Percentiles rank a stretch among this genome's conserved stretches.
Conservation (phyloP, 2,329 filamentous ascomycete genomes). For the Colletotrichum simmondsii region DNA sequence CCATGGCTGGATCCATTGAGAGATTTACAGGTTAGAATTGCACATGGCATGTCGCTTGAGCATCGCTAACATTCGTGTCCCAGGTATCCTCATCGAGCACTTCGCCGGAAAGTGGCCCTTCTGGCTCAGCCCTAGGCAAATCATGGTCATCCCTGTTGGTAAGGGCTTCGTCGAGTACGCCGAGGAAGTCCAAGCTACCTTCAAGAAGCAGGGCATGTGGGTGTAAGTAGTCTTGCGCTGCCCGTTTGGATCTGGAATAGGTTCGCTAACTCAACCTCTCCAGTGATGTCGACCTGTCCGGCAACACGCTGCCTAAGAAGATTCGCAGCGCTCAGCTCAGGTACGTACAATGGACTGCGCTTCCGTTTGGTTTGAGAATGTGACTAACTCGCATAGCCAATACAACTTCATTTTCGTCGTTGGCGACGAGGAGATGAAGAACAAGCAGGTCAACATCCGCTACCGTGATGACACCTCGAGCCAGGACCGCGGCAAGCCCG, state of each 20-base stretch:
- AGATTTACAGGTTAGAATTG: constrained; percentile 48
- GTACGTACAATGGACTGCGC: constrained; percentile 63
- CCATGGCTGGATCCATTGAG: constrained; percentile 77
- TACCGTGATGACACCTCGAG: constrained; percentile 72
- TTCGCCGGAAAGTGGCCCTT: constrained; percentile 91
- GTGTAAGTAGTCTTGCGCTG: constrained; percentile 58
- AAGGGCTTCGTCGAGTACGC: constrained; percentile 79
- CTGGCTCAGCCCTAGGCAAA: constrained; percentile 87
- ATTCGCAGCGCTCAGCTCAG: constrained; percentile 83
- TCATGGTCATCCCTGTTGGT: constrained; percentile 71
- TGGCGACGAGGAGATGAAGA: constrained; percentile 70
- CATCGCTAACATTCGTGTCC: constrained; percentile 53
- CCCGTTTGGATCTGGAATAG: not conserved
- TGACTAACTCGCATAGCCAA: constrained; percentile 34
- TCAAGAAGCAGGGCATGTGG: constrained; percentile 76
- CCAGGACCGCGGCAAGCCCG: constrained; percentile 69
- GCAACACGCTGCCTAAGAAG: constrained; percentile 91
- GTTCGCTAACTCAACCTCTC: not conserved
- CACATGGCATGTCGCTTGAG: too few species aligned
- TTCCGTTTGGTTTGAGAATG: not conserved
- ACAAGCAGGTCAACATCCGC: constrained; percentile 70
- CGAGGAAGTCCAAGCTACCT: constrained; percentile 75
- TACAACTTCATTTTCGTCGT: constrained; percentile 56
- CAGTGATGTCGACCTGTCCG: constrained; percentile 73
- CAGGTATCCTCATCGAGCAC: constrained; percentile 84